Percentiles rank a stretch among this genome's conserved stretches.
Evolutionary conservation across 2,329 filamentous ascomycete species (phyloP).

Genomic region (Venturia aucupariae): DNA sequence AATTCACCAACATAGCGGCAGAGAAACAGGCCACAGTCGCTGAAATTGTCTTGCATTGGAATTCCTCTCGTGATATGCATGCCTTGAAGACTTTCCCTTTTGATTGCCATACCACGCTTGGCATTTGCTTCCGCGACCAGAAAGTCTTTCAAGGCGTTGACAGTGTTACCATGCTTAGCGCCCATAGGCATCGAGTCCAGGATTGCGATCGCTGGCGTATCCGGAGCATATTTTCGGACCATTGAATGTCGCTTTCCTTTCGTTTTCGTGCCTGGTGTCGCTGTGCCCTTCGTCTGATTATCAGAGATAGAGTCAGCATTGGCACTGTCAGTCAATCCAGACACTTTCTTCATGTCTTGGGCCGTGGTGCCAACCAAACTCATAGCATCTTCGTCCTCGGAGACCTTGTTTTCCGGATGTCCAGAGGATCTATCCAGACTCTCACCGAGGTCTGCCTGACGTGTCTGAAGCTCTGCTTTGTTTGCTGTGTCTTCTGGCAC

Average conservation of each 20-base stretch:
- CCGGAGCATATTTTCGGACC: constrained; percentile 17
- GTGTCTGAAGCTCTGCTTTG: neutral
- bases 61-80: constrained; percentile 62
- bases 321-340: neutral
- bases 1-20: constrained; percentile 80
- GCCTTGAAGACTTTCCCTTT: constrained; percentile 40
- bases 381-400: neutral
- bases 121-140: constrained; percentile 60
- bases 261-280: constrained; percentile 15
- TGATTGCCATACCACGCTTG: constrained; percentile 46
- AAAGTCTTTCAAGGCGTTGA: constrained; percentile 65
- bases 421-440: neutral
- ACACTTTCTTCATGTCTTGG: neutral
- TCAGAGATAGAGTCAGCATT: neutral
- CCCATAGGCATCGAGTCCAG: constrained; percentile 71
- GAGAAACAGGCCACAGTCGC: constrained; percentile 83
- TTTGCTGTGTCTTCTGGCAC: neutral
- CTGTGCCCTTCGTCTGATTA: neutral
- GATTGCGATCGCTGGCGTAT: constrained; percentile 39
- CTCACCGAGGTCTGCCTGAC: neutral
- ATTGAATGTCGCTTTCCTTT: constrained; percentile 17
- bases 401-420: neutral
- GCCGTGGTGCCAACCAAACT: neutral
- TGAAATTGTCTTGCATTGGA: constrained; percentile 73
- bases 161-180: constrained; percentile 52